A percentile compares a stretch with the other conserved stretches of the same genome.
Conservation (phyloP, 108 stramenopile genomes). For the Nitzschia sp. region DNA sequence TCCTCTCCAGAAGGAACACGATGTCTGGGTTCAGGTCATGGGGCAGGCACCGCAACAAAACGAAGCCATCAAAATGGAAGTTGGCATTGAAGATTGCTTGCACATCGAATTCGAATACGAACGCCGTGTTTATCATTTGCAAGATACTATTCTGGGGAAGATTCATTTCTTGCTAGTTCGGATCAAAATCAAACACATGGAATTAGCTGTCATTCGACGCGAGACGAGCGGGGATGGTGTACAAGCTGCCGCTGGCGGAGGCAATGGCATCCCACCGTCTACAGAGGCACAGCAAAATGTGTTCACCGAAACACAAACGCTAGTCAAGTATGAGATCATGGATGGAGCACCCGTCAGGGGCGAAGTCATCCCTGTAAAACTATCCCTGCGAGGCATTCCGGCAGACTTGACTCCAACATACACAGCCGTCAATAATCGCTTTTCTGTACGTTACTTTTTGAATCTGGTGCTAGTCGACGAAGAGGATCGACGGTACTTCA, state of each 20-base stretch:
- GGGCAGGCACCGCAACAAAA: conserved; percentile 72
- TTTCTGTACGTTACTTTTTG: conserved; percentile 95
- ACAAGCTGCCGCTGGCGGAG: conserved; percentile 40
- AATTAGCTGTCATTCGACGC: conserved; percentile 95
- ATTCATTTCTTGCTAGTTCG: conserved; percentile 97
- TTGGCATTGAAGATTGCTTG: conserved; percentile 99
- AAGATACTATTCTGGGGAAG: conserved; percentile 95
- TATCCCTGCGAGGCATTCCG: conserved; percentile 89
- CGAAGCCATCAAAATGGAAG: conserved; percentile 97
- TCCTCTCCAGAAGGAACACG: conserved; percentile 84
- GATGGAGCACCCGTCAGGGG: conserved; percentile 98
- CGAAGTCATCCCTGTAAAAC: conserved; percentile 84
- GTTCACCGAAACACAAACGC: conserved; percentile 95
- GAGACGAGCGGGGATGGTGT: conserved; percentile 92
- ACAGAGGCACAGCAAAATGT: conserved; percentile 54
- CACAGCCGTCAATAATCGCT: conserved; percentile 89
- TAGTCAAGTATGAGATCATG: conserved; percentile 99
- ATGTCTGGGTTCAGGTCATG: conserved; percentile 88
- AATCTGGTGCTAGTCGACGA: conserved; percentile 99
- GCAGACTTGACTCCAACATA: conserved; percentile 99
- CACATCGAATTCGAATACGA: conserved; percentile 99
- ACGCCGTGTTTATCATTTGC: conserved; percentile 86
- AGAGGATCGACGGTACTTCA: conserved; percentile 99
- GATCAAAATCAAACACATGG: conserved; percentile 99
- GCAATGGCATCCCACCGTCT: conserved; percentile 4